phyloP scores from a whole-genome alignment of 441 rosid genomes.

The Populus hybrid region DNA sequence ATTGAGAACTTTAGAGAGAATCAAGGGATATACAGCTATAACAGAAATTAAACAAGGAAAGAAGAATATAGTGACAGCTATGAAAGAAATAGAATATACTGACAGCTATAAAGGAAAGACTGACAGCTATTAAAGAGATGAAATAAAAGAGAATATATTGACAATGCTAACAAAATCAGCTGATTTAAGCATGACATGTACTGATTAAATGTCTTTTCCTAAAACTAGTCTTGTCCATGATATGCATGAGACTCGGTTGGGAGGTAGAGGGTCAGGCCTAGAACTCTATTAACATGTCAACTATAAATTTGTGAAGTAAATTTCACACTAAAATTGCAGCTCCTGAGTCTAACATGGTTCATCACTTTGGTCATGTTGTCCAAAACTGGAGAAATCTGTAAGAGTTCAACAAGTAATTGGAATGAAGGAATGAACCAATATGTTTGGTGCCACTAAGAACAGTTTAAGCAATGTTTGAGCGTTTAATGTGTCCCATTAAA shows the following conservation, averaged over 20 bases:
- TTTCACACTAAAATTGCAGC: background rate
- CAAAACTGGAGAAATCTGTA: background rate
- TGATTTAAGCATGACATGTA: background rate
- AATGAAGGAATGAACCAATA: background rate
- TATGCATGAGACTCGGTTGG: no score
- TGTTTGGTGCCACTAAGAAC: background rate
- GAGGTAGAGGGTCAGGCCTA: no score
- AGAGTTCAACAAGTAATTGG: background rate
- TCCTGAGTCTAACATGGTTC: background rate
- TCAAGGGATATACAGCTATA: no score
- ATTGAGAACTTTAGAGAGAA: no score
- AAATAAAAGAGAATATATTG: no score
- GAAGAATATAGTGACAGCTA: no score
- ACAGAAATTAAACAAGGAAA: no score
- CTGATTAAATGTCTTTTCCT: background rate
- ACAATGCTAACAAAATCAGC: no score
- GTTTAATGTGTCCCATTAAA: background rate
- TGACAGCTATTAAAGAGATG: no score
- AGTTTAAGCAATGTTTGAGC: background rate
- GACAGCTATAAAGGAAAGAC: no score
- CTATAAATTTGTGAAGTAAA: background rate
- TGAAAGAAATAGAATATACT: no score
- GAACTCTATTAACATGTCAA: background rate
- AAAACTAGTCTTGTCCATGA: background rate
- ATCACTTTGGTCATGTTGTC: background rate